Base-by-base conservation (phyloP, 2,329 filamentous ascomycete species). In the Atkinsonella texensis region DNA sequence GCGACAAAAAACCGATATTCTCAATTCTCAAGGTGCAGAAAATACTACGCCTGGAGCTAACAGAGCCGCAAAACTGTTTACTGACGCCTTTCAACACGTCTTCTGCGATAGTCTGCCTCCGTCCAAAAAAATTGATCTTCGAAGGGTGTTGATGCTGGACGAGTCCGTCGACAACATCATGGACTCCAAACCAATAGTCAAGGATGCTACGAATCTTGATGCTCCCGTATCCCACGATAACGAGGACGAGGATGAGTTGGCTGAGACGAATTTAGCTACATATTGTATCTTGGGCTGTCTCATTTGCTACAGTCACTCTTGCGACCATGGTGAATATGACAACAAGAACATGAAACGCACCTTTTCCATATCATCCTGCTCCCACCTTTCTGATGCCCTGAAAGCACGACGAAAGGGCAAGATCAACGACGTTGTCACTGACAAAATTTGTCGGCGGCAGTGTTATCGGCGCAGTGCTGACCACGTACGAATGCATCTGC, bases 301-400 rank as follows among this genome's bases (percentile, higher is more conserved):
- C n/a, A 74, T 80, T 49, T 82, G 79, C 63, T 77, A 73, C 58
- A 76, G 76, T 48, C 74, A 81, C 60, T 79, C 77, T 12, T 82
- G 79, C 53, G 79, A 81, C 58, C 79, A 82, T 55, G 79, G 78
- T 45, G 77, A 80, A 50, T 80, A 79, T 49, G 74, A 78, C 51
- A 73, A 75, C 48, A 76, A 65, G 46, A 72, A 72, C 45, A 61
- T 77, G 53, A 76, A 79, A 57, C 70, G 74, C 35, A 75, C 73
- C 3, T 76, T 80, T 58, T 77, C 75, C 3, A 66, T 80, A 41
- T 59, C 63, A 6, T 62, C 64, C 3, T 59, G 58, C 23, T 57
- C 58, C 6, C 60, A 59, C n/a, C 59, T 68, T 10, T 65, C 65
- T 6, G 64, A 68, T 35, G 59, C 60, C 10, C 51, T 68, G n/a